These are phyloP conservation scores for Yamadazyma philogaea DNA, from an alignment of 805 yeast species.

Conservation along the genomic window DNA sequence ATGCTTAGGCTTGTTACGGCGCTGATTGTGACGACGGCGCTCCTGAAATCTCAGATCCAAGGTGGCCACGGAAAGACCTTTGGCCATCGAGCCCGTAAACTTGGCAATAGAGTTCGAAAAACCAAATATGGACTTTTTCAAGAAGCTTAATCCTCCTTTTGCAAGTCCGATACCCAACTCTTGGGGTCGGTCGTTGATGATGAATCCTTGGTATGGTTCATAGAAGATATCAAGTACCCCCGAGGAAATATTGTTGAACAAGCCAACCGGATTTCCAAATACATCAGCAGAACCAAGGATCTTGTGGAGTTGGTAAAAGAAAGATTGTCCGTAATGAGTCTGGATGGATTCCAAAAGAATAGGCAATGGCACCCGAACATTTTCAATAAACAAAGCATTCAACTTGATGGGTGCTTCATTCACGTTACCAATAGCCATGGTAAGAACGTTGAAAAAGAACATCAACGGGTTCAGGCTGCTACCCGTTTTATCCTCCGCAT, in stretches of 20 bases:
- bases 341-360: conserved; percentile 64
- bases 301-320: conserved; percentile 87
- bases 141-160: conserved; percentile 90
- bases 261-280: conserved; percentile 95
- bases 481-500: conserved; percentile 57
- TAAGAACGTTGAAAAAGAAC: conserved; percentile 78
- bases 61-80: conserved; percentile 88
- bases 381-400: conserved; percentile 84
- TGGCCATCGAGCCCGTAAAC: conserved; percentile 90
- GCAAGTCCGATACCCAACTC: conserved; percentile 95
- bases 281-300: conserved; percentile 95
- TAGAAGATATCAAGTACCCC: conserved; percentile 96
- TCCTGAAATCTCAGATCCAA: conserved; percentile 84
- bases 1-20: conserved; percentile 77
- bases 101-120: conserved; percentile 90
- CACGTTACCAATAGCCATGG: conserved; percentile 96
- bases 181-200: conserved; percentile 92
- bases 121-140: conserved; percentile 93
- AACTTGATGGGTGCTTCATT: conserved; percentile 93
- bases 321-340: conserved; percentile 89
- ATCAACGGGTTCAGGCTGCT: conserved; percentile 60
- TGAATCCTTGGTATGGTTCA: conserved; percentile 95
- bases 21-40: conserved; percentile 66
- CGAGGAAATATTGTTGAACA: conserved; percentile 87
- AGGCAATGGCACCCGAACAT: conserved; percentile 81